Base-by-base conservation (phyloP, 2,329 filamentous ascomycete species). In the Botrytis deweyae region DNA sequence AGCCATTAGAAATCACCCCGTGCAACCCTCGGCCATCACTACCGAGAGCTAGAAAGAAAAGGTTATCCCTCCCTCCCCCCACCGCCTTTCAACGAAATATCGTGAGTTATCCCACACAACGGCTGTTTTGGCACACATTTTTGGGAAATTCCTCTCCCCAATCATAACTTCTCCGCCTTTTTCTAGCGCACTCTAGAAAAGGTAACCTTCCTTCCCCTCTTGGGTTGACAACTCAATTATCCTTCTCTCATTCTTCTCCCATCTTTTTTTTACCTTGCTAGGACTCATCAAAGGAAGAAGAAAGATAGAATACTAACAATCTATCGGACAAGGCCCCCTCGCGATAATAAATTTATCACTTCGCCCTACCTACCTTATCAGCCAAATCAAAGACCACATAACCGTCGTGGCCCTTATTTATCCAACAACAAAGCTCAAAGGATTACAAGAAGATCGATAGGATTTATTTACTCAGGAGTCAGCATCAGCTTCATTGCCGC, bases 61-160 rank as follows among this genome's bases (percentile, higher is more conserved):
- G 42, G 44, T 49, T 64, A 72, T 40, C 38, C 44, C 46, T 36
- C 42, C 58, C 58, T 75, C 76, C 59, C 76, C 61, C 58, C 59
- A 76, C 76, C 76, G 72, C 75, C 70, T 70, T 55, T 77, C 76
- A 77, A 75, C 74, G 74, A 75, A 72, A 74, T 75, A 74, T 77
- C 76, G 73, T 76, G 75, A 75, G 72, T 70, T 76, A 73, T 72
- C 74, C 72, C 72, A 74, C 73, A 58, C 73, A 72, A 72, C 76
- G 66, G 68, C 74, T 76, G 69, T 75, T 75, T 76, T 72, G 64
- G 49, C 29, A 65, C 70, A 72, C 59, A 72, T 72, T 72, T 18
- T 64, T 64, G 40, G 33, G 44, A 44, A 25, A 40, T 40, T 46
- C 25, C 59, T 29, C 59, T 62, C 42, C 58, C 69, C 69, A 71